phyloP scores from a whole-genome alignment of 768 basidiomycete genomes.

The Suillus americanus region DNA sequence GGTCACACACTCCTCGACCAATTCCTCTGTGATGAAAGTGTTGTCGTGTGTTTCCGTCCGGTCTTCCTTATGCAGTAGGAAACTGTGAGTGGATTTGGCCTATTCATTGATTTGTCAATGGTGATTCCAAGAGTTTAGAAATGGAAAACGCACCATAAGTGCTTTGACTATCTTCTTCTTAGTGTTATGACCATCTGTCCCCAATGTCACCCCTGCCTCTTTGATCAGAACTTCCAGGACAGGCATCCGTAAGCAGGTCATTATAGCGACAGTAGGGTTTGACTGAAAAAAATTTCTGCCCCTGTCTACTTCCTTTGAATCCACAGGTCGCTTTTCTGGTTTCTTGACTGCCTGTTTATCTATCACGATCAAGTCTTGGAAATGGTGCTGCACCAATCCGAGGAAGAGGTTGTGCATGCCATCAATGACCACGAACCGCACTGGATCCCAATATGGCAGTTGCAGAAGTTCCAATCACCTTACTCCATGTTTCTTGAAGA shows the following conservation, averaged over 20 bases:
- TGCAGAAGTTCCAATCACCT: conserved; percentile 30
- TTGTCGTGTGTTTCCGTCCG: too few relatives aligned
- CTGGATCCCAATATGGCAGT: conserved; percentile 38
- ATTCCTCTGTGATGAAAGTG: neutral
- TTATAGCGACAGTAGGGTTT: neutral
- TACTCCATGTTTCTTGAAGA: conserved; percentile 18
- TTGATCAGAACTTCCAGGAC: neutral
- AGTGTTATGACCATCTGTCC: neutral
- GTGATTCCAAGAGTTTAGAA: too few relatives aligned
- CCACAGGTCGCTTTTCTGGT: neutral
- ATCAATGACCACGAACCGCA: conserved; percentile 30
- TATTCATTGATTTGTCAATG: neutral
- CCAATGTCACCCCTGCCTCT: neutral
- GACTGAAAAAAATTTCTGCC: neutral
- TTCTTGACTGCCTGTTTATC: conserved; percentile 7
- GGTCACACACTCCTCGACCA: neutral
- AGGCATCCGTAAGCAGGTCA: neutral
- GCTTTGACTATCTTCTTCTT: neutral
- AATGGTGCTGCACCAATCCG: conserved; percentile 13
- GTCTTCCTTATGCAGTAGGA: neutral
- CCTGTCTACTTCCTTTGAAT: conserved; percentile 3
- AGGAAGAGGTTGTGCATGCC: conserved; percentile 39
- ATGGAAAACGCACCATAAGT: neutral
- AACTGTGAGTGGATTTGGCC: neutral
- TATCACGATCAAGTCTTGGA: conserved; percentile 10